Conservation (phyloP, 1,284 basidiomycete species). For the Melampsora larici-populina region DNA sequence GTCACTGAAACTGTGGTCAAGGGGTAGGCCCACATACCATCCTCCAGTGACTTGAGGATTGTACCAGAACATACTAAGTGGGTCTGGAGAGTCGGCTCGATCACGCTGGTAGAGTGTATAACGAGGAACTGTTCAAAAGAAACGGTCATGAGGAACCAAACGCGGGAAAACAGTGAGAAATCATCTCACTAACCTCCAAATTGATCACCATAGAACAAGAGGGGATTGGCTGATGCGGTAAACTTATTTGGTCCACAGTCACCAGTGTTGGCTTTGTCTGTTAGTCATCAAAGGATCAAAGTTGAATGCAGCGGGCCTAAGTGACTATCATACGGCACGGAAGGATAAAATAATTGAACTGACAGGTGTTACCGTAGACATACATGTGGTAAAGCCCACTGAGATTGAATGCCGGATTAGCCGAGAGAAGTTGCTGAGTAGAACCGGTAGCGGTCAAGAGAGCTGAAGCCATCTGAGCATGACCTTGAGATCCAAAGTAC, state of each 20-base stretch:
- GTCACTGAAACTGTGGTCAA: conserved; percentile 78
- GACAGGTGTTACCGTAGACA: conserved; percentile 44
- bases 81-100: conserved; percentile 78
- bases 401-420: conserved; percentile 68
- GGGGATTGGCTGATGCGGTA: conserved; percentile 69
- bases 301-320: not conserved
- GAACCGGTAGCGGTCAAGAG: conserved; percentile 81
- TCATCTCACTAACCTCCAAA: conserved; percentile 58
- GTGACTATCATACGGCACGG: not conserved
- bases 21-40: conserved; percentile 79
- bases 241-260: conserved; percentile 96
- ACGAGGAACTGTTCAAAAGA: conserved; percentile 58
- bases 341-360: not conserved
- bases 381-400: conserved; percentile 91
- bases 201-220: conserved; percentile 68
- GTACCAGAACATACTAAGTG: conserved; percentile 98
- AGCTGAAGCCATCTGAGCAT: conserved; percentile 83
- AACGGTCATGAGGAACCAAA: not conserved
- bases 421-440: conserved; percentile 68
- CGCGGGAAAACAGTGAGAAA: not conserved
- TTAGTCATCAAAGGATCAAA: not conserved
- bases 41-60: conserved; percentile 75
- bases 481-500: conserved; percentile 70
- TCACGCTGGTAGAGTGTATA: conserved; percentile 91
- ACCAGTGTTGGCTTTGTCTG: conserved; percentile 39